Base-by-base conservation (phyloP, 345 rosid genomes). In the Lumnitzera racemosa region DNA sequence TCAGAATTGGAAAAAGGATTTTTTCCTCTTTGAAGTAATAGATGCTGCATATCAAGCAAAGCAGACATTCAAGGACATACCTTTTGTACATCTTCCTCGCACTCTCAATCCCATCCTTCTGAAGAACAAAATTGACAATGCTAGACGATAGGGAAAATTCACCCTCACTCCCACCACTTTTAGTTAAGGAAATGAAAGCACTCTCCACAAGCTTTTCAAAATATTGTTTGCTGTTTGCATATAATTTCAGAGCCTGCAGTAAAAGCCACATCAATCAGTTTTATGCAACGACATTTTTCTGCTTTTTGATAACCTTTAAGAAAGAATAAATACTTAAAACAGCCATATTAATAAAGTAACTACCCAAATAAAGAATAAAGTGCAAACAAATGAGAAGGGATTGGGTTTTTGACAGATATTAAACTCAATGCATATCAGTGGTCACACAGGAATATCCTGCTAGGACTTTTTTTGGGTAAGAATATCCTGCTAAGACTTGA, bases 101-200 rank as follows among this genome's bases (percentile, higher is more conserved):
- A 23, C 58, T 57, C 58, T 78, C 67, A 65, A 63, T 65, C 51
- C 97, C 95, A 67, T 86, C 83, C 59, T 81, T 83, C 67, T 81
- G 82, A 16, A 88, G 76, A 70, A 80, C 76, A 73, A 75, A 78
- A 74, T 79, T 80, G 24, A 86, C 71, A 20, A 94, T 36, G 2
- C 77, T 72, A 43, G 86, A 81, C 58, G 91, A 71, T 15, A 90
- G 86, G 51, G 85, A 88, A 75, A 90, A 87, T n/a, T 79, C 83
- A 63, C 62, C 36, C 23, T 84, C 85, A 51, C 78, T 62, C 47
- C 87, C 84, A 46, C 84, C 84, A 65, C 73, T 49, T 78, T 83
- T 88, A 71, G 77, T 71, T 47, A 86, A 72, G 0, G 81, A 70
- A 66, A 68, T 59, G 41, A 87, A 61, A 31, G 99, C 75, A 65